Evolutionary conservation across 2,329 filamentous ascomycete species (phyloP).

Genomic region (Aspergillus proliferans): DNA sequence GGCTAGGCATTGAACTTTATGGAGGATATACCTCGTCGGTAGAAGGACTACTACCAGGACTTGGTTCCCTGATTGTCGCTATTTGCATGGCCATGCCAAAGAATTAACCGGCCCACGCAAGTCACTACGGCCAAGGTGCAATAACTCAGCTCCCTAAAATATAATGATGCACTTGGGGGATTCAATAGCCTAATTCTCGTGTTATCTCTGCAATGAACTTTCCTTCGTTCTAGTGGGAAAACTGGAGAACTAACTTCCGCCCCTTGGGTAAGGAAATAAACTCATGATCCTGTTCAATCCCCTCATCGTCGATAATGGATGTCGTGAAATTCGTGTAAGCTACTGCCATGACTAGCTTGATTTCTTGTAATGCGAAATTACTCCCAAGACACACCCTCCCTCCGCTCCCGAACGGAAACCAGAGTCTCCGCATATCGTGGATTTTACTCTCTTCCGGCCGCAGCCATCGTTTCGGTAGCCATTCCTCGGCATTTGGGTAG

Average conservation of each 20-base stretch:
- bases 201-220: background rate
- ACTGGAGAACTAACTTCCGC: conserved; percentile 22
- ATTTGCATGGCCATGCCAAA: background rate
- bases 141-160: background rate
- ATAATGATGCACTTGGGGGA: background rate
- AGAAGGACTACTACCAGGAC: too few relatives aligned
- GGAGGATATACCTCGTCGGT: too few relatives aligned
- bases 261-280: conserved; percentile 36
- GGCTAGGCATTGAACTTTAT: too few relatives aligned
- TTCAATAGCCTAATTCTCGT: background rate
- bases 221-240: conserved; percentile 3
- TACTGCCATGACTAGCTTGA: conserved; percentile 61
- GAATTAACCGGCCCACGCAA: background rate
- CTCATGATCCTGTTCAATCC: conserved; percentile 54
- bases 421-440: conserved; percentile 28
- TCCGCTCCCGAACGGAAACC: conserved; percentile 33
- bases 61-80: too few relatives aligned
- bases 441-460: conserved; percentile 22
- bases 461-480: conserved; percentile 37
- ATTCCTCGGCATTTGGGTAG: conserved; percentile 34
- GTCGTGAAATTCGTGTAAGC: conserved; percentile 61
- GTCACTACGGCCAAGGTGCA: background rate
- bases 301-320: conserved; percentile 51
- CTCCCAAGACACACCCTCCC: conserved; percentile 35
- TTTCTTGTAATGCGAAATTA: conserved; percentile 44